Evolutionary conservation across 2,329 filamentous ascomycete species (phyloP), one percentile per base, ranked within the genome.

Genomic region (Calonectria crousiana): DNA sequence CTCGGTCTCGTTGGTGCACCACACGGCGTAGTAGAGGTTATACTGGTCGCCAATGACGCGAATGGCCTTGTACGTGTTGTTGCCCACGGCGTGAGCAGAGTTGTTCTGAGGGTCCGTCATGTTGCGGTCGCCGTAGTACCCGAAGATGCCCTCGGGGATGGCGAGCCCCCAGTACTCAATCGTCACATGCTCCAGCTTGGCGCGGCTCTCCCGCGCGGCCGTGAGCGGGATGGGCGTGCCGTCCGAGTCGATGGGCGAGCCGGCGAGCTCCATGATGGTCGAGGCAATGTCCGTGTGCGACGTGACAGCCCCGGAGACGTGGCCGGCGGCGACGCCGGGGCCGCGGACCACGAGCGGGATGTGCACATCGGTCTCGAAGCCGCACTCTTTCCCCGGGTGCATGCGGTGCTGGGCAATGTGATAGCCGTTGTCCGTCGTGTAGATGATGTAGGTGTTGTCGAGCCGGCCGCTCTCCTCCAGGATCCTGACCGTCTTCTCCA

Each of bases 281-380:
- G 90, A 89, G 0, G 87, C 89, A 5, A 92, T 82, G 74, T 92
- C 90, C 2, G 88, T 87, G 67, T 92, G 89, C 0, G 87, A 86
- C 0, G 87, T 89, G 0, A 88, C 86, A 0, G 83, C 79, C 30
- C 86, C 81, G 10, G 84, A 81, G 0, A 82, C 81, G 13, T 78
- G 69, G 1, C 86, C 86, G 26, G 82, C 79, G 0, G 85, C 80
- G 1, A 90, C 78, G 3, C 87, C 86, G 0, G 89, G 89, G 0
- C 89, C 89, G 4, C 89, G 86, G 34, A 90, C 83, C 49, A 88
- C 84, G n/a, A 90, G 76, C 0, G 89, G 89, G 4, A 90, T 85
- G 5, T 88, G 86, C 62, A 90, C 88, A 74, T 90, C 89, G 56
- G 87, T 87, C 70, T 90, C 88, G 70, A 85, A 89, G 0, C 86